Conservation (phyloP, 2,329 filamentous ascomycete genomes). For the Colletotrichum sp. region DNA sequence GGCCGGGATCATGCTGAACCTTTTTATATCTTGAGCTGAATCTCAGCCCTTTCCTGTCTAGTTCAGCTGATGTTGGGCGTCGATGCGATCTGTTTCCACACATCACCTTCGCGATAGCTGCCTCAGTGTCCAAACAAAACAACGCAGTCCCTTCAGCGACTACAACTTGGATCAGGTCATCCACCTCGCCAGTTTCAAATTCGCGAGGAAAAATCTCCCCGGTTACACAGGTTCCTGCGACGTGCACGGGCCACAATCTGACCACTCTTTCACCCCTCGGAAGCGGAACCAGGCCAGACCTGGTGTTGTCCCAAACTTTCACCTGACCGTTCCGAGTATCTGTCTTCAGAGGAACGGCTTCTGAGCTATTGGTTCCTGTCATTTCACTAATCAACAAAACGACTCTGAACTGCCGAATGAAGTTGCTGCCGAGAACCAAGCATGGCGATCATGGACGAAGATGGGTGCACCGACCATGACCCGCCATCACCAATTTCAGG, state of each 20-base stretch:
- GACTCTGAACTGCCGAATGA: neutral
- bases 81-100: neutral
- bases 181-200: neutral
- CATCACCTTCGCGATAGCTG: neutral
- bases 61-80: neutral
- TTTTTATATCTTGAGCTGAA: neutral
- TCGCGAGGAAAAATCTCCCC: neutral
- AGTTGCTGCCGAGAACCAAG: neutral
- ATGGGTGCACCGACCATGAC: neutral
- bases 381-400: neutral
- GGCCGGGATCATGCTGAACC: neutral
- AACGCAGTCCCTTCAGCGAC: too few relatives aligned
- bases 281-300: neutral
- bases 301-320: neutral
- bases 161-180: neutral
- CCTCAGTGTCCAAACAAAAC: too few relatives aligned
- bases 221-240: neutral
- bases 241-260: slow-evolving; percentile 14
- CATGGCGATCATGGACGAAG: neutral
- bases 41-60: neutral
- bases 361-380: neutral
- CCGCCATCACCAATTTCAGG: neutral
- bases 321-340: neutral
- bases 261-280: neutral
- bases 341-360: neutral